Evolutionary conservation across 345 rosid species (phyloP), one percentile per base, ranked within the genome.

Genomic region (Schrenkiella parvula): DNA sequence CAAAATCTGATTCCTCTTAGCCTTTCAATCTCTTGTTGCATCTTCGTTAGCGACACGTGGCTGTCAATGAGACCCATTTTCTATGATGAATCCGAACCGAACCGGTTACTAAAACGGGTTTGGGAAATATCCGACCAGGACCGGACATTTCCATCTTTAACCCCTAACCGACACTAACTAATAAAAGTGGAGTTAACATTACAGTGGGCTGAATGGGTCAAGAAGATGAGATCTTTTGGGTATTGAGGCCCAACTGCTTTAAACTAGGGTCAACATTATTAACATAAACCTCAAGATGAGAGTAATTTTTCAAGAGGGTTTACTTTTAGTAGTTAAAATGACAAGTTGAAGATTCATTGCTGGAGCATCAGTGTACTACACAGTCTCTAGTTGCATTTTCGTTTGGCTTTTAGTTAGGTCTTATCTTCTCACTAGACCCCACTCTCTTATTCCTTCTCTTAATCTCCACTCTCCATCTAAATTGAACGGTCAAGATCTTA

Each of bases 21-120:
- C 79, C 68, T 61, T 74, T 67, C 62, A 66, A 68, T 59, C 56
- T 51, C 53, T 42, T 42, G 23, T 52, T 75, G 6, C 21, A 35
- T 60, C 32, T 8, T 51, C 59, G 6, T 2, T 44, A 1, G 25
- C 18, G 51, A 31, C 73, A 74, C 73, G 73, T 74, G 73, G 68
- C 67, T 29, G 3, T n/a, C 4, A 7, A 0, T 17, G 62, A 63
- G 73, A 8, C 73, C 73, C 39, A 44, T 31, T n/a, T 12, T 34
- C 31, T 39, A 21, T 41, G n/a, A 19, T 58, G 1, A 63, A 19
- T 32, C 8, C 0, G 4, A 58, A 66, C 68, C 61, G 72, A 61
- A 1, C 2, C 29, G 53, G 37, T 15, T 71, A 32, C 5, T 23
- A 50, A 31, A 18, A 48, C 54, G 26, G 52, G 19, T 62, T 52